Evolutionary conservation across 345 rosid species (phyloP), one percentile per base, ranked within the genome.

Genomic region (Xanthoceras sorbifolium): DNA sequence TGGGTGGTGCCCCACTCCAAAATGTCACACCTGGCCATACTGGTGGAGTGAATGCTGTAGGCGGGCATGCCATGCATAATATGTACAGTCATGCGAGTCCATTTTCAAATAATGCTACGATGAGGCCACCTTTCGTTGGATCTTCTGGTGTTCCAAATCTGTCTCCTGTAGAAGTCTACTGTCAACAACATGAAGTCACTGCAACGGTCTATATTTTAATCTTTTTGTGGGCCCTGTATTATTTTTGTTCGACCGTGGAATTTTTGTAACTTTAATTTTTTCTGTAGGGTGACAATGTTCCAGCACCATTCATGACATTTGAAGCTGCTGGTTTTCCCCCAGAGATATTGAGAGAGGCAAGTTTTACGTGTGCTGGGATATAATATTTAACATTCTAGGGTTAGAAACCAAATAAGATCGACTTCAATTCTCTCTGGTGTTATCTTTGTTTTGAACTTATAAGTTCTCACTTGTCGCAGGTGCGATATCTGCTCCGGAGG

Each of bases 401-500:
- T 80, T 77, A 64, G 69, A 80, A 74, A 72, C 65, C 55, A 73
- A 77, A 65, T 75, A 29, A 22, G 76, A 67, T 76, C 64, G 64
- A 62, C 78, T 79, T 80, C 67, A 22, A 69, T 74, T 66, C 78
- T 32, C 79, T 78, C 28, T 80, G 73, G 77, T 75, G 73, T 52
- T 76, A 71, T 73, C 50, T 50, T 77, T 64, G 70, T 54, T 81
- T 89, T 72, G 76, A 87, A 84, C 91, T 88, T 82, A 88, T 87
- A 77, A 76, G 76, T 84, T 87, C 84, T 91, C 84, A 82, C 90
- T 91, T 89, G 90, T 91, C 90, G 93, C 93, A 91, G 96, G 96
- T 91, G 96, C 96, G 96, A 91, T 91, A 91, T 91, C 87, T 91
- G 96, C 96, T 91, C 96, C 96, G 63, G 90, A 82, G 86, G 90